phyloP scores from a whole-genome alignment of 179 eudicot species.

The Beta macrorhiza region DNA sequence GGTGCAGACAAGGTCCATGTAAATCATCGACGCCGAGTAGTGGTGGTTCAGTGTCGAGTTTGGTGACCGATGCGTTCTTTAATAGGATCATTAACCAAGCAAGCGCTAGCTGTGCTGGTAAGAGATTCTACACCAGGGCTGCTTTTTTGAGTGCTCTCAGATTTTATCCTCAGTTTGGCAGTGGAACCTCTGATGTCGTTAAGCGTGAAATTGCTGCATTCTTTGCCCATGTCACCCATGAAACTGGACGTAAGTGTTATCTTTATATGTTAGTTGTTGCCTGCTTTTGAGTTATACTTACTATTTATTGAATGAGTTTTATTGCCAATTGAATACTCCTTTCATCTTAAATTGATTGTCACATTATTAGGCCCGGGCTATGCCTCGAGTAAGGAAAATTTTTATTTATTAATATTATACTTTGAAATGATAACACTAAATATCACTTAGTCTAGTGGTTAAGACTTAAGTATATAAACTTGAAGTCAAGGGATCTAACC shows the following conservation, averaged over 20 bases:
- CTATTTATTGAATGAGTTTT: no score
- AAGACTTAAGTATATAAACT: no score
- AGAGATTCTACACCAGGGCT: not conserved
- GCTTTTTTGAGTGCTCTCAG: constrained; percentile 13
- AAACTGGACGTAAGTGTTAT: not conserved
- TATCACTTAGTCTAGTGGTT: no score
- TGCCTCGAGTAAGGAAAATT: no score
- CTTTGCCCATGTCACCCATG: not conserved
- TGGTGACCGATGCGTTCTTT: constrained; percentile 15
- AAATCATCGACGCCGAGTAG: not conserved
- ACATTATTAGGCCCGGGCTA: no score
- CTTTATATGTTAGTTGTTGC: not conserved
- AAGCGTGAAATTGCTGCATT: not conserved
- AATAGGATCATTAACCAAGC: constrained; percentile 17
- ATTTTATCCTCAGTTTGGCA: constrained; percentile 15
- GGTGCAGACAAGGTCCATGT: not conserved
- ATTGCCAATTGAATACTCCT: no score
- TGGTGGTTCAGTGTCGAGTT: not conserved
- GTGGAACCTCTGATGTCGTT: not conserved
- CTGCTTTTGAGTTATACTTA: not conserved
- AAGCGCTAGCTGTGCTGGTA: constrained; percentile 18
- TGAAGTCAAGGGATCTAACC: no score
- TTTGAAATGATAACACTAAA: no score
- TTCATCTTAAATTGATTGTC: no score
- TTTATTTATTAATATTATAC: no score